These are phyloP conservation scores for Komagataella pseudopastoris DNA, from an alignment of 805 yeast species.

Conservation along the genomic window DNA sequence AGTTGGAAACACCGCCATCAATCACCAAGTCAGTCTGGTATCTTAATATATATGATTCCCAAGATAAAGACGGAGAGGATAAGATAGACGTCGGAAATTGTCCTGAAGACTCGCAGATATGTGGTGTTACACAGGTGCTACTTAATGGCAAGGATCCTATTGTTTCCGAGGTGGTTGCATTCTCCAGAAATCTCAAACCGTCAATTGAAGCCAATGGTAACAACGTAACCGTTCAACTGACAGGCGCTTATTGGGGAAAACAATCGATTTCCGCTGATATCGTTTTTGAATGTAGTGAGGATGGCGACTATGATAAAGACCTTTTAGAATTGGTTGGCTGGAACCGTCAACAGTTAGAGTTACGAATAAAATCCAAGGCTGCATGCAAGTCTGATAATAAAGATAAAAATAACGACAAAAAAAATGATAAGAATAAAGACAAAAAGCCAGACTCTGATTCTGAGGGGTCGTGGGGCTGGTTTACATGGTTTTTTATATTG, in stretches of 20 bases:
- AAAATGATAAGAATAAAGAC: slow-evolving; percentile 12
- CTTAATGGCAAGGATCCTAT: slow-evolving; percentile 34
- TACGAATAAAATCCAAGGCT: slow-evolving; percentile 19
- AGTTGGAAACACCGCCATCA: slow-evolving; percentile 70
- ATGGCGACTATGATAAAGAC: slow-evolving; percentile 10
- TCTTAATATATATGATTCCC: slow-evolving; percentile 53
- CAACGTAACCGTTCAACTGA: slow-evolving; percentile 24
- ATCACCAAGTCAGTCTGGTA: slow-evolving; percentile 49
- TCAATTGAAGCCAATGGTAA: slow-evolving; percentile 15
- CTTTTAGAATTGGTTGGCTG: slow-evolving; percentile 20
- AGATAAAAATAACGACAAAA: slow-evolving; percentile 18
- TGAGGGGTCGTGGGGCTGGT: slow-evolving; percentile 56
- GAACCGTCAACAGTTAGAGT: slow-evolving; percentile 20
- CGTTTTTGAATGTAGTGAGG: slow-evolving; percentile 29
- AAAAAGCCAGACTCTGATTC: slow-evolving; percentile 17
- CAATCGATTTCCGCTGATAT: slow-evolving; percentile 31
- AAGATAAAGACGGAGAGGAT: slow-evolving; percentile 17
- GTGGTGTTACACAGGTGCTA: slow-evolving; percentile 53
- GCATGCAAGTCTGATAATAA: slow-evolving; percentile 21
- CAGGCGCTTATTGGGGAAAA: slow-evolving; percentile 64
- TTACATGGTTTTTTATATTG: slow-evolving; percentile 70
- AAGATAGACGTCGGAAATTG: slow-evolving; percentile 33
- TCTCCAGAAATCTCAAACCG: slow-evolving; percentile 27
- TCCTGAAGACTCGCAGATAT: slow-evolving; percentile 58
- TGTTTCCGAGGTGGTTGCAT: slow-evolving; percentile 50